Conservation (phyloP, 305 asterid genomes). For the Plantago lanceolata region DNA sequence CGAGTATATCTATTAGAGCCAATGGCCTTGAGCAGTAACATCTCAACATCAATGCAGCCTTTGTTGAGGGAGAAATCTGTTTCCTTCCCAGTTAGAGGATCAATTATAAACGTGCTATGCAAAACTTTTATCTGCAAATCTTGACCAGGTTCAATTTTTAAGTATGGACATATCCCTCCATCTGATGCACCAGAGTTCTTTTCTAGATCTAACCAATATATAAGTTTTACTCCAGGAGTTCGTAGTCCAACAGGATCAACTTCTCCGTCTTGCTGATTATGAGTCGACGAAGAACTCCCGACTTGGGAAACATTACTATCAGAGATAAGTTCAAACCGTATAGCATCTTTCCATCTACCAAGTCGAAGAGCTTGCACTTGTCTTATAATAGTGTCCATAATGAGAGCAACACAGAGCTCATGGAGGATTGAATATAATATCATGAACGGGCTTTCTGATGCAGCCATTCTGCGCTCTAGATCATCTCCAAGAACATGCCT, state of each 20-base stretch:
- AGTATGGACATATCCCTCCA: slow-evolving; percentile 57
- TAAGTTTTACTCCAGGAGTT: slow-evolving; percentile 90
- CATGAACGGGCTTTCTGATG: slow-evolving; percentile 72
- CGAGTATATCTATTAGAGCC: slow-evolving; percentile 86
- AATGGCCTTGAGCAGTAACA: slow-evolving; percentile 81
- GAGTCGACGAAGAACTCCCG: slow-evolving; percentile 42
- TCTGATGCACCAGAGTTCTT: slow-evolving; percentile 60
- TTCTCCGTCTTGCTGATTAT: slow-evolving; percentile 73
- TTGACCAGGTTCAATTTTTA: slow-evolving; percentile 86
- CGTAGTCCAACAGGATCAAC: slow-evolving; percentile 65
- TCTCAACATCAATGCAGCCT: slow-evolving; percentile 84
- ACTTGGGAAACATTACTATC: slow-evolving; percentile 80
- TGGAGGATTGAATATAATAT: slow-evolving; percentile 78
- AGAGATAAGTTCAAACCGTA: slow-evolving; percentile 90
- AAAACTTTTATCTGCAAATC: slow-evolving; percentile 85
- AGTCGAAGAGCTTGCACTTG: slow-evolving; percentile 87
- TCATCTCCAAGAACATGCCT: slow-evolving; percentile 97
- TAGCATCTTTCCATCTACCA: slow-evolving; percentile 98
- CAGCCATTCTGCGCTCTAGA: slow-evolving; percentile 98
- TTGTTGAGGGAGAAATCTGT: slow-evolving; percentile 75
- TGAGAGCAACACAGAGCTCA: slow-evolving; percentile 88
- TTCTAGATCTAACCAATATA: slow-evolving; percentile 92
- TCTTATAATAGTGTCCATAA: slow-evolving; percentile 94
- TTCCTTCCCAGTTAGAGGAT: slow-evolving; percentile 78
- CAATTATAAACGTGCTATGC: slow-evolving; percentile 87